Evolutionary conservation across 768 basidiomycete genomes (phyloP).

Genomic region (Tulasnella sp.): DNA sequence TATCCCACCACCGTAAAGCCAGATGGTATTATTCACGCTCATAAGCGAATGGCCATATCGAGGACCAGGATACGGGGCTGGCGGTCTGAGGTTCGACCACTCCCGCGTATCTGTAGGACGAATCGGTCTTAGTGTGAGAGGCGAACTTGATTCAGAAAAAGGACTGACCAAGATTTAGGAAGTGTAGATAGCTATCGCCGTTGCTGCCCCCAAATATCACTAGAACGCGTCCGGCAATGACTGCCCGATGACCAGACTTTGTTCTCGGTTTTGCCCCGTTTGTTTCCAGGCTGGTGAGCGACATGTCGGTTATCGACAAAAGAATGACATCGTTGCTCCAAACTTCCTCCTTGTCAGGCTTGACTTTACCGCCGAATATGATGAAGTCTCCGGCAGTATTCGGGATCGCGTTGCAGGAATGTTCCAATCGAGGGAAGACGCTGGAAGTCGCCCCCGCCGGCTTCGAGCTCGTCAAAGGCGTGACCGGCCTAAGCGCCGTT

Average conservation of each 20-base stretch:
- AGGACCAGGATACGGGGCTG: not conserved
- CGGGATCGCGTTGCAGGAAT: not conserved
- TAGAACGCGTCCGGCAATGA: not conserved
- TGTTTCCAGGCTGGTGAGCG: not conserved
- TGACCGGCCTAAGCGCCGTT: not conserved
- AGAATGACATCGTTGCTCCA: not conserved
- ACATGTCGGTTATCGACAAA: not conserved
- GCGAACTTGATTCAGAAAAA: not conserved
- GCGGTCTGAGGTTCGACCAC: not conserved
- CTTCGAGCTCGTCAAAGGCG: not conserved
- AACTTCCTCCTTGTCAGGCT: not conserved
- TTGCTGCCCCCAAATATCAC: not conserved
- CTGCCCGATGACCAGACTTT: not conserved
- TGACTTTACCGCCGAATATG: not conserved
- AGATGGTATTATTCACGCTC: not conserved
- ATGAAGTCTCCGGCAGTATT: not conserved
- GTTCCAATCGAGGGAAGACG: not conserved
- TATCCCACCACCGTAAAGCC: not conserved
- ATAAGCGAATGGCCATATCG: not conserved
- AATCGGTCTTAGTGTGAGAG: not conserved
- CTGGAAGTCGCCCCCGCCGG: not conserved
- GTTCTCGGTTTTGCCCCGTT: not conserved
- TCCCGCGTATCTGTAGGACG: not conserved
- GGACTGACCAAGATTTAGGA: not conserved
- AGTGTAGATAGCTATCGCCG: not conserved